Evolutionary conservation across 2,329 filamentous ascomycete species (phyloP), one percentile per base, ranked within the genome.

Genomic region (Dryadomyces quercivorus): DNA sequence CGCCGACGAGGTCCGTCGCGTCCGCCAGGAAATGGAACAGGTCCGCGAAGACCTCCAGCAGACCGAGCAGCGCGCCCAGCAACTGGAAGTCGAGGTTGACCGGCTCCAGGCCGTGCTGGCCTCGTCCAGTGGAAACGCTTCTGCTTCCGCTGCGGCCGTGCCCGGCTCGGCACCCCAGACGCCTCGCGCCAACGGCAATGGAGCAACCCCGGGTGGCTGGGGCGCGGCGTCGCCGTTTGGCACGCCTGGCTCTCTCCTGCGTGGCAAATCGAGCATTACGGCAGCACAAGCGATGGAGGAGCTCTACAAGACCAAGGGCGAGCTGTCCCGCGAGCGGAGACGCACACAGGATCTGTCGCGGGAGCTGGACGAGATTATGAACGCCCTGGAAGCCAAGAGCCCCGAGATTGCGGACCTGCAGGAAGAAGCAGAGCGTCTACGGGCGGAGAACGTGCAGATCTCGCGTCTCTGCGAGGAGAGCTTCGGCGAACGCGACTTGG

Each of bases 351-450:
- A 88, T 64, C 80, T 96, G 12, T 79, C 81, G 18, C 78, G 82
- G 42, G 82, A 92, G 47, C 74, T 97, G 47, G 88, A 96, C 59
- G 87, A 93, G 56, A 88, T 96, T 73, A 81, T 96, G 56, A 78
- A 83, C 42, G 85, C 91, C 56, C 71, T 97, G 42, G 91, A 98
- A 66, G 84, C 84, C 22, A 91, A 88, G 66, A 84, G 85, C 26
- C 93, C 93, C 0, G 90, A 96, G 63, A 81, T 96, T 34, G 84
- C 95, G 58, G 91, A 97, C 61, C 73, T 95, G 18, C 84, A 87
- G 50, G 78, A 81, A 15, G 91, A 97, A 62, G 84, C 91, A 59
- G 84, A 88, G 53, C 82, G 86, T 36, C 77, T 97, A 2, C 82
- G 91, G 56, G 78, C 79, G 56, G 90, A 95, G 61, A 84, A 94